Base-by-base conservation (phyloP, 2,329 filamentous ascomycete species). In the Diaporthe velutina region DNA sequence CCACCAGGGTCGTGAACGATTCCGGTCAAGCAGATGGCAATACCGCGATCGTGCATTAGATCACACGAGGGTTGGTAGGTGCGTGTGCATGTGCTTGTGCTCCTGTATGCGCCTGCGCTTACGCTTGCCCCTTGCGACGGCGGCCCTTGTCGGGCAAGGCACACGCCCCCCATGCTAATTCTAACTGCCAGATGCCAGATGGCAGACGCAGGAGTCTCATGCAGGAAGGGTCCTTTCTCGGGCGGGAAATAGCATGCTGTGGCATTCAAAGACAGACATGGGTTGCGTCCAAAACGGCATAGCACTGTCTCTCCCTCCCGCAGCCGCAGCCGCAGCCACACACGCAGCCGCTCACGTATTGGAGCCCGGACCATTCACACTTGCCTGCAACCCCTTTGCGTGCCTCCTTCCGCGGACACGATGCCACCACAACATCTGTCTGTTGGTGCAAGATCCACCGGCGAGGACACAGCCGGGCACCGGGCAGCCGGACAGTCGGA, bases 1-100 rank as follows among this genome's bases (percentile, higher is more conserved):
- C 64, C 64, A 68, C 64, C 64, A 54, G 45, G 48, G 33, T 28
- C 15, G 64, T 68, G 64, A 54, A 40, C 45, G 64, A 68, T 68
- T 68, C 33, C 48, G 22, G 48, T 40, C n/a, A 35, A 68, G 64
- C 64, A 68, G 64, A 40, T 68, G 64, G 48, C 17, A 40, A 68
- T 68, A 68, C 54, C 64, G 64, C 64, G 64, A 68, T 68, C 64
- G 64, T 68, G 64, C 64, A 54, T 68, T 54, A 54, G 64, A 68
- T 40, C 45, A 54, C 64, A 40, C 64, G n/a, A 68, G 22, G 35
- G 15, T 8, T 19, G 64, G 33, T 38, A 50, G 48, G 48, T 25
- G 64, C n/a, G n/a, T 52, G 30, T 52, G 45, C 45, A 52, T 67
- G 42, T 25, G 61, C 64, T 28, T 68, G 48, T 68, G 64, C 64